Evolutionary conservation across 75 land plant species (phyloP).

Genomic region (Pseudotsuga menziesii): DNA sequence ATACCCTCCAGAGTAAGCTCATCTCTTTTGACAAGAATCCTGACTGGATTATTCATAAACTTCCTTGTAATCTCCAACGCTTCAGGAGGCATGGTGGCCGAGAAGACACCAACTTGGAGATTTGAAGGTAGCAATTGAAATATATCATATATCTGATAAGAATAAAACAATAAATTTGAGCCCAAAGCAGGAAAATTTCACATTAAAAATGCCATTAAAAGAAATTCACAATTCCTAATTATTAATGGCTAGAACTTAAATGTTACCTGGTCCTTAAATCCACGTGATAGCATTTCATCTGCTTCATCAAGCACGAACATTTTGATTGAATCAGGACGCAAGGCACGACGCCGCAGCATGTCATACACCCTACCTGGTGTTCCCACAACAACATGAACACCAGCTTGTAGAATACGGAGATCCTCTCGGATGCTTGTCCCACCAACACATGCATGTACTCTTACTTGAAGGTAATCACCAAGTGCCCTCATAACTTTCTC

Average conservation of each 20-base stretch:
- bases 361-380: slow-evolving; percentile 71
- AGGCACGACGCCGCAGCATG: slow-evolving; percentile 47
- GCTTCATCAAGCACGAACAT: slow-evolving; percentile 76
- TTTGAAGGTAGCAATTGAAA: slow-evolving; percentile 59
- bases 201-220: background rate
- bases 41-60: slow-evolving; percentile 71
- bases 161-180: background rate
- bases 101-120: slow-evolving; percentile 72
- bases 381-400: slow-evolving; percentile 75
- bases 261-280: slow-evolving; percentile 75
- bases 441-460: slow-evolving; percentile 80
- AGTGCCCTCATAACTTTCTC: slow-evolving; percentile 86
- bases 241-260: background rate
- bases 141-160: slow-evolving; percentile 33
- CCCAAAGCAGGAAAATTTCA: background rate
- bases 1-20: slow-evolving; percentile 57
- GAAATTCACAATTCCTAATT: background rate
- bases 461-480: slow-evolving; percentile 75
- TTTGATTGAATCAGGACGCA: slow-evolving; percentile 48
- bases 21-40: slow-evolving; percentile 62
- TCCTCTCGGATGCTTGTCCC: slow-evolving; percentile 71
- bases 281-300: slow-evolving; percentile 82
- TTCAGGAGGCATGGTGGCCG: slow-evolving; percentile 69
- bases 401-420: slow-evolving; percentile 51
- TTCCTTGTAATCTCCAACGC: slow-evolving; percentile 69